Evolutionary conservation across 495 filamentous ascomycete genomes (phyloP), one percentile per base, ranked within the genome.

Genomic region (Patellaria atrata): DNA sequence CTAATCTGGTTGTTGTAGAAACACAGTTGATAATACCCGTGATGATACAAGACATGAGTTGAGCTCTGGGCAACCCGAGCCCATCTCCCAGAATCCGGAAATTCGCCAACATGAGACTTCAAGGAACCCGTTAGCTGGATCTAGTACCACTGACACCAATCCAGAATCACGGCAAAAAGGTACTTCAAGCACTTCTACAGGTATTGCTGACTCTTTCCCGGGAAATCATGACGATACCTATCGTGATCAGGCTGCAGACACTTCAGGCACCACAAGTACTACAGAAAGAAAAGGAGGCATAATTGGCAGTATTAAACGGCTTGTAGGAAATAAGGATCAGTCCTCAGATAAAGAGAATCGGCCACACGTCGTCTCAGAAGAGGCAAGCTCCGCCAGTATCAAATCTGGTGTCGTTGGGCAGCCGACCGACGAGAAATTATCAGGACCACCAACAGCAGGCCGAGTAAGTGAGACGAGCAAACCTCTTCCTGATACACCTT

Each of bases 371-470:
- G 7, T 22, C 1, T 16, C 4, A 11, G 47, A 48, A 4, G 36
- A 33, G 16, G 35, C 39, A 14, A 58, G 55, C 43, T 40, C 28
- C 1, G 37, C 45, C 17, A 51, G 49, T 34, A 48, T 58, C 37
- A 55, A 53, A 38, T 56, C 53, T 24, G 53, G 55, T 21, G 38
- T 52, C 7, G 23, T 44, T 18, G 55, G 55, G 20, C 44, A 46
- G n/a, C 31, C 37, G 4, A 6, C 22, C 10, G 18, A 39, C 9
- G 22, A 22, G 22, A 4, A 22, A 43, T 21, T 20, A 7, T 9
- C 31, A 31, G 18, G 31, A 23, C 11, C 31, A 23, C 18, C 30
- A 20, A 10, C 20, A 26, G 13, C 29, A 40, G 27, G n/a, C 2
- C 21, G 27, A 24, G 5, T 17, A 17, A 7, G 7, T 29, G 29